A percentile compares a stretch with the other conserved stretches of the same genome.
Conservation (phyloP, 164 flowering plant species). For the Vitis vinifera region ASM3070453v1 NC_081806.1:6405501-6406000, state of each 20-base stretch:
- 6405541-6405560: neutral
- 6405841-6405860: conserved; percentile 1
- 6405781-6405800: conserved; percentile 10
- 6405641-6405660: neutral
- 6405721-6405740: neutral
- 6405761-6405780: neutral
- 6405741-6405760: neutral
- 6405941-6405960: conserved; percentile 17
- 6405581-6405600: neutral
- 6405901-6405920: neutral
- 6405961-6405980: conserved; percentile 23
- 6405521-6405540: no score
- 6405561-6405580: neutral
- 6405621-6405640: conserved; percentile 4
- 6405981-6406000: neutral
- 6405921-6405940: neutral
- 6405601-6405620: neutral
- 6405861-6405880: neutral
- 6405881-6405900: neutral
- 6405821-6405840: conserved; percentile 1
- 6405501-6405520: no score
- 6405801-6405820: conserved; percentile 27
- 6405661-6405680: conserved; percentile 1
- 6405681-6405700: conserved; percentile 1
- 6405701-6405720: neutral